These are phyloP conservation scores for Lachnellula hyalina DNA, from an alignment of 2,329 filamentous ascomycete species.

Conservation along the genomic window DNA sequence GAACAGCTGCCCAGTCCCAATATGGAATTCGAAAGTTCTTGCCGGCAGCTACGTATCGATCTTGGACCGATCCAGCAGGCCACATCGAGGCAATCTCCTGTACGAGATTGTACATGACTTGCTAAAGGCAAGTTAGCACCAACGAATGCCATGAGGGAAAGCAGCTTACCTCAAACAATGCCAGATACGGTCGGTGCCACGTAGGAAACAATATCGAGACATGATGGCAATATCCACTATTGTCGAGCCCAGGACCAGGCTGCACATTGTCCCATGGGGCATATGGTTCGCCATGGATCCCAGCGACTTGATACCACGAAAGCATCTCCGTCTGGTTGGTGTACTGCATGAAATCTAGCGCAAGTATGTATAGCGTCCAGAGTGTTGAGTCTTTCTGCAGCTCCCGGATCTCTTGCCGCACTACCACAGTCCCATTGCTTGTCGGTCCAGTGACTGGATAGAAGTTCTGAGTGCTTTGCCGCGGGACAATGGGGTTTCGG, in stretches of 20 bases:
- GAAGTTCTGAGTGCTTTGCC: slow-evolving; percentile 7
- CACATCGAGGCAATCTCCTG: slow-evolving; percentile 38
- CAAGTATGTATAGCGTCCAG: slow-evolving; percentile 28
- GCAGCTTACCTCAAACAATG: slow-evolving; percentile 47
- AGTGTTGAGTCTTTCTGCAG: slow-evolving; percentile 20
- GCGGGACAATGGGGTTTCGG: slow-evolving; percentile 10
- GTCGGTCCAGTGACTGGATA: slow-evolving; percentile 11
- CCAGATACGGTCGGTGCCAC: slow-evolving; percentile 53
- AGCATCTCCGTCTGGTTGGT: slow-evolving; percentile 18
- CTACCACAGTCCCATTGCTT: slow-evolving; percentile 16
- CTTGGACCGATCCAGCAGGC: slow-evolving; percentile 26
- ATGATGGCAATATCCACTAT: slow-evolving; percentile 27
- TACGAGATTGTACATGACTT: slow-evolving; percentile 45
- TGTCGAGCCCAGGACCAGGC: slow-evolving; percentile 10
- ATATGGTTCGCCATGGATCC: slow-evolving; percentile 28
- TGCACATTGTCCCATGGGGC: slow-evolving; percentile 20
- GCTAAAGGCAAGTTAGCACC: slow-evolving; percentile 36
- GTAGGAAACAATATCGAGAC: slow-evolving; percentile 27
- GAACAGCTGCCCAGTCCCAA: slow-evolving; percentile 44
- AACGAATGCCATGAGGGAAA: not conserved
- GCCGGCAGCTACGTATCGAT: slow-evolving; percentile 40
- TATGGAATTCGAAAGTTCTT: slow-evolving; percentile 40
- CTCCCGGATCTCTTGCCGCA: slow-evolving; percentile 23
- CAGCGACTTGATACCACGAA: slow-evolving; percentile 28
- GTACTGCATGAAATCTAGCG: slow-evolving; percentile 24